A percentile compares a stretch with the other conserved stretches of the same genome.
These are phyloP conservation scores for Macrophomina tecta DNA, from an alignment of 2,329 filamentous ascomycete species.

Conservation along the genomic window DNA sequence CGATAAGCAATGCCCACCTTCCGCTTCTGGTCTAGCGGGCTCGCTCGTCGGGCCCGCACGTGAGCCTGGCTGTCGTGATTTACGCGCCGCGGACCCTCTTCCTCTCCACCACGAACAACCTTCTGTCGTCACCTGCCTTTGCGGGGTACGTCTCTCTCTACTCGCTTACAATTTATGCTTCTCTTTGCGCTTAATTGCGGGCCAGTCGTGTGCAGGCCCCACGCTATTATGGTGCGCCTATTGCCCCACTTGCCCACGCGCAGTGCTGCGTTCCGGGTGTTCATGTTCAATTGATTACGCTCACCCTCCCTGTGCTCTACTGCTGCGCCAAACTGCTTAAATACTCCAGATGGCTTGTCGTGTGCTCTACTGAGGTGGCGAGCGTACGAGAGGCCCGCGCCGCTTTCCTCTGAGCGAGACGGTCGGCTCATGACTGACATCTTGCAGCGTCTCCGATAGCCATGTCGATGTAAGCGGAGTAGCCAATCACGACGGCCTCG, in stretches of 20 bases:
- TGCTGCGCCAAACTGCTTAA: too few species aligned
- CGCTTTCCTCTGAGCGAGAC: too few species aligned
- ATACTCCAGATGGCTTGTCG: too few species aligned
- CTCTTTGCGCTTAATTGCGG: background rate
- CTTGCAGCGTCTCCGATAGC: too few species aligned
- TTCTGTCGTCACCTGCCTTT: slow-evolving; percentile 14
- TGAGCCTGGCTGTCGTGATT: background rate
- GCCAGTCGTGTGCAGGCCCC: background rate
- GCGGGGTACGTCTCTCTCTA: background rate
- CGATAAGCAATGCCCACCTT: slow-evolving; percentile 18
- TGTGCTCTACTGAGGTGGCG: too few species aligned
- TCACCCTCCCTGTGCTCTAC: too few species aligned
- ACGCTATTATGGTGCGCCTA: background rate
- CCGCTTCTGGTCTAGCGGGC: background rate
- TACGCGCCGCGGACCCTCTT: background rate
- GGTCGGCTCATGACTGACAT: too few species aligned
- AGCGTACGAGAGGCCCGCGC: too few species aligned
- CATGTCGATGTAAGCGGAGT: too few species aligned
- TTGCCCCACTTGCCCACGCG: too few species aligned
- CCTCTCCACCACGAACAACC: slow-evolving; percentile 1
- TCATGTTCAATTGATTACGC: background rate
- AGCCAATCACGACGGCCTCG: too few species aligned
- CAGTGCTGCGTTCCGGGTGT: background rate
- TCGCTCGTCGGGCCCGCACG: background rate
- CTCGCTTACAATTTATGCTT: background rate